phyloP scores from a whole-genome alignment of 2,329 filamentous ascomycete genomes.

The Capronia epimyces region DNA sequence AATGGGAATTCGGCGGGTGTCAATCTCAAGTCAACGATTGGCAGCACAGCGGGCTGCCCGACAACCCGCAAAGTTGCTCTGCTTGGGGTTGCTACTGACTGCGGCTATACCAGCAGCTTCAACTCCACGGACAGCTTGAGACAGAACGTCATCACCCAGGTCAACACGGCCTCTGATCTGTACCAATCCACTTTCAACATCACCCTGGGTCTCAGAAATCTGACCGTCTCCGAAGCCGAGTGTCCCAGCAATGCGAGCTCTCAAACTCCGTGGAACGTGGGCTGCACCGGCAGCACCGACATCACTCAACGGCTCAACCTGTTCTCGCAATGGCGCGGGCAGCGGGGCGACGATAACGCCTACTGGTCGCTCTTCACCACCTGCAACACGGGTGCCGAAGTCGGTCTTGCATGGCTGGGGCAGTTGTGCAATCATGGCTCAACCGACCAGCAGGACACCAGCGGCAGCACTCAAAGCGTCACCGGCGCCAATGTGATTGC shows the following conservation, averaged over 20 bases:
- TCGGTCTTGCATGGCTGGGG: constrained; percentile 88
- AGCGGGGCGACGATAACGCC: constrained; percentile 71
- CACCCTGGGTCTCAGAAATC: constrained; percentile 78
- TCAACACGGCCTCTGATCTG: constrained; percentile 79
- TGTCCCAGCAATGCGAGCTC: constrained; percentile 66
- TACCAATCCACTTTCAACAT: constrained; percentile 95
- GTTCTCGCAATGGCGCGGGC: constrained; percentile 84
- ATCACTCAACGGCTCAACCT: constrained; percentile 76
- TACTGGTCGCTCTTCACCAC: constrained; percentile 88
- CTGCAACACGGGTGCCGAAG: constrained; percentile 74
- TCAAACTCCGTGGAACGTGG: constrained; percentile 76
- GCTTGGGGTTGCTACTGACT: constrained; percentile 88
- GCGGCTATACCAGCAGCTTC: constrained; percentile 73
- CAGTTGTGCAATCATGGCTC: constrained; percentile 68
- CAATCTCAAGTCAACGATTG: constrained; percentile 73
- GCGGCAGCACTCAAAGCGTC: constrained; percentile 60
- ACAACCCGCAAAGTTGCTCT: constrained; percentile 85
- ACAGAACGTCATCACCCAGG: constrained; percentile 70
- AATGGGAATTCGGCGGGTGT: constrained; percentile 72
- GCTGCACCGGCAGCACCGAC: constrained; percentile 56
- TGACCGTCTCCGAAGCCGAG: constrained; percentile 68
- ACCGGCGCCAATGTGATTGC: constrained; percentile 86
- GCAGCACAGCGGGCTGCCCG: constrained; percentile 77
- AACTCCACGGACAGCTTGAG: constrained; percentile 59
- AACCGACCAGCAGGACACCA: constrained; percentile 47